phyloP scores from a whole-genome alignment of 768 basidiomycete species.

The Serendipita indica region DNA sequence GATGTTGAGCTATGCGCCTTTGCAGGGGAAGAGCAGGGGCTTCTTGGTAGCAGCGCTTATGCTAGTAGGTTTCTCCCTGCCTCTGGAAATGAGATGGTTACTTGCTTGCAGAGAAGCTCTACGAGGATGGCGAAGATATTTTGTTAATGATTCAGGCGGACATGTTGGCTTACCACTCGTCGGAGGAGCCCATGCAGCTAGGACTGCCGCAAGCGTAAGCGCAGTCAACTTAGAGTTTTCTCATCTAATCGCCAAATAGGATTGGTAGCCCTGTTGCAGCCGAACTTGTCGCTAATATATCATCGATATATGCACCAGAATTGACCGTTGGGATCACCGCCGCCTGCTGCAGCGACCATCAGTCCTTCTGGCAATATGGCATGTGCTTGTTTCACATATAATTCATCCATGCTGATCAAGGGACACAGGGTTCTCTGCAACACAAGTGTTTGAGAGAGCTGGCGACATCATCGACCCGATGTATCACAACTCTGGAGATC shows the following conservation, averaged over 20 bases:
- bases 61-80: constrained; percentile 41
- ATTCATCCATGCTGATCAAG: constrained; percentile 48
- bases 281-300: constrained; percentile 58
- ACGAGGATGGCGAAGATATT: constrained; percentile 44
- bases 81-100: background rate
- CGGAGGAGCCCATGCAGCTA: constrained; percentile 67
- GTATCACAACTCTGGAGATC: constrained; percentile 74
- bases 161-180: constrained; percentile 75
- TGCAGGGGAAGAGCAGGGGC: constrained; percentile 85
- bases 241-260: constrained; percentile 26
- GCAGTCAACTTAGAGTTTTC: background rate
- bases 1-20: constrained; percentile 73
- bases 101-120: constrained; percentile 38
- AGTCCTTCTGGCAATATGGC: constrained; percentile 27
- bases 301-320: constrained; percentile 69
- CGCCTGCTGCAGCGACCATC: constrained; percentile 88
- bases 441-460: constrained; percentile 77
- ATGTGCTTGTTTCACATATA: constrained; percentile 11
- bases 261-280: constrained; percentile 68
- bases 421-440: constrained; percentile 70
- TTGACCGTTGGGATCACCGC: constrained; percentile 51
- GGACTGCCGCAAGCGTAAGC: constrained; percentile 59
- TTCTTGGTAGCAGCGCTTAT: constrained; percentile 64
- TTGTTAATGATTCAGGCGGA: constrained; percentile 82
- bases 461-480: constrained; percentile 77